Evolutionary conservation across 345 rosid species (phyloP).

Genomic region (Eucalyptus pumila): DNA sequence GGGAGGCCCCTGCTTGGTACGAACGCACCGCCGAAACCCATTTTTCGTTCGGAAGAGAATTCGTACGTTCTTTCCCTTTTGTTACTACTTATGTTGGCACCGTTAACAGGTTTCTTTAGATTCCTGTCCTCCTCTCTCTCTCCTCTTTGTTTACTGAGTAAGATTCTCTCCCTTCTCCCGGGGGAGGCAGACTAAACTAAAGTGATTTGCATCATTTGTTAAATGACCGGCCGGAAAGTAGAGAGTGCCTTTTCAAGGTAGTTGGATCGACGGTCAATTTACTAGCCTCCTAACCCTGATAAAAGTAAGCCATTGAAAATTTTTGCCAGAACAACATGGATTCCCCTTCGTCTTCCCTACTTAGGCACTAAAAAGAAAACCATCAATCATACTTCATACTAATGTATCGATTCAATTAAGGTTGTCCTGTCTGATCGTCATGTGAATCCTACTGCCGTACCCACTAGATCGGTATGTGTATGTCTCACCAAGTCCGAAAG

Average conservation of each 20-base stretch:
- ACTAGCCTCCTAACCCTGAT: background rate
- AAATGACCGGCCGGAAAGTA: background rate
- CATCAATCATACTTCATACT: background rate
- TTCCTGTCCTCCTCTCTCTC: background rate
- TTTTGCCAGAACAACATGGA: background rate
- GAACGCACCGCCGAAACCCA: background rate
- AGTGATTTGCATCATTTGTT: background rate
- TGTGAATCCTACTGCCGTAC: background rate
- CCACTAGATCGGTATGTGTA: background rate
- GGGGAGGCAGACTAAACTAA: background rate
- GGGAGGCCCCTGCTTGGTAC: background rate
- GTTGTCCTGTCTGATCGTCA: rapidly evolving
- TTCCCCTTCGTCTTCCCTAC: background rate
- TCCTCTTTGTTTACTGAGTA: background rate
- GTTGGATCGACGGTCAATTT: background rate
- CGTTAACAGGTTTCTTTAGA: background rate
- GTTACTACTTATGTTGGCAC: background rate
- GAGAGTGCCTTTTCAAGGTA: background rate
- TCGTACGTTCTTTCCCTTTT: background rate
- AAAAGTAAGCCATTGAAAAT: background rate
- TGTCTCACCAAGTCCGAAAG: background rate
- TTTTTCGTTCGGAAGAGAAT: background rate
- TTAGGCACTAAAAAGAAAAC: background rate
- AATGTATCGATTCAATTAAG: background rate
- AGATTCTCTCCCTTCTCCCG: background rate